A percentile compares a stretch with the other conserved stretches of the same genome.
These are phyloP conservation scores for Saturnispora zaruensis DNA, from an alignment of 805 yeast genomes.

Conservation along the genomic window DNA sequence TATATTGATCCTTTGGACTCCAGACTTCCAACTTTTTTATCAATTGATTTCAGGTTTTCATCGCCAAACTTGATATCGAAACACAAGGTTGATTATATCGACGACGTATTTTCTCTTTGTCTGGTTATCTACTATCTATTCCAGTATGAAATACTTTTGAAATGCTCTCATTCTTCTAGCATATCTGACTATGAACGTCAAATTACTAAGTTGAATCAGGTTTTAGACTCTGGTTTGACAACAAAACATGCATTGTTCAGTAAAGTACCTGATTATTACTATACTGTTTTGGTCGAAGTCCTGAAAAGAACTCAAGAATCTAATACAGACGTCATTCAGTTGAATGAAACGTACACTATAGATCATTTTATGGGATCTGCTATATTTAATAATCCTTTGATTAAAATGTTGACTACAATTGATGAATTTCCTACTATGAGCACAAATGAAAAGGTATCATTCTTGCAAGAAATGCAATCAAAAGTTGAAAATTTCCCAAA, in stretches of 20 bases:
- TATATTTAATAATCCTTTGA: conserved; percentile 74
- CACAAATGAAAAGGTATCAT: conserved; percentile 55
- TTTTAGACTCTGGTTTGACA: conserved; percentile 29
- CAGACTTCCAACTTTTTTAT: conserved; percentile 64
- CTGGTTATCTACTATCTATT: conserved; percentile 65
- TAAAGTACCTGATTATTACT: conserved; percentile 52
- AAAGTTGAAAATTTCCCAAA: conserved; percentile 53
- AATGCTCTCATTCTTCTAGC: conserved; percentile 29
- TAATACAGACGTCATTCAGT: conserved; percentile 24
- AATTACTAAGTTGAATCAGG: conserved; percentile 29
- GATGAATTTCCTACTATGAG: conserved; percentile 78
- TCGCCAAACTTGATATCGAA: conserved; percentile 82
- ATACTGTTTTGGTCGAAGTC: conserved; percentile 42
- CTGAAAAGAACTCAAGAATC: conserved; percentile 38
- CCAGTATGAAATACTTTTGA: conserved; percentile 37
- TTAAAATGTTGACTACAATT: conserved; percentile 69
- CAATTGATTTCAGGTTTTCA: conserved; percentile 59
- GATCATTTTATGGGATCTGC: conserved; percentile 62
- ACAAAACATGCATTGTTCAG: conserved; percentile 39
- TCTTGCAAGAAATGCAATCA: conserved; percentile 54
- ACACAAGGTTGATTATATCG: conserved; percentile 49
- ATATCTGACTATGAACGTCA: conserved; percentile 54
- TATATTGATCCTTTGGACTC: conserved; percentile 67
- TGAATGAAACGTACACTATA: conserved; percentile 33
- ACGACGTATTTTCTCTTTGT: conserved; percentile 83